phyloP scores from a whole-genome alignment of 1,139 yeast species.

The Groenewaldozyma auringiensis region DNA sequence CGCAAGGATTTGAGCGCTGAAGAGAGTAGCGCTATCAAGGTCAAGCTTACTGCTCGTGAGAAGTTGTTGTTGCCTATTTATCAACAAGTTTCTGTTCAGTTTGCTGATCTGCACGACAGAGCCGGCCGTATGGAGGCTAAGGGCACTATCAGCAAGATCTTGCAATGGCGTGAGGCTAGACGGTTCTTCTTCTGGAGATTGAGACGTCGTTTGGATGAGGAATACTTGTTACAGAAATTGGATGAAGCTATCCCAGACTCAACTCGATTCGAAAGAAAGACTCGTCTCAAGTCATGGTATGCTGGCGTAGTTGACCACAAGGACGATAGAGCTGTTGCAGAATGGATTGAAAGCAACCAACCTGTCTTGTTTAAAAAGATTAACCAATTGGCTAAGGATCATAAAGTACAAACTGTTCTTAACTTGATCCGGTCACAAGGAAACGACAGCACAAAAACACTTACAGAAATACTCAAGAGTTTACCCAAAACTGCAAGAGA shows the following conservation, averaged over 20 bases:
- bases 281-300: constrained; percentile 82
- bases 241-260: constrained; percentile 55
- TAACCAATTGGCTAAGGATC: constrained; percentile 41
- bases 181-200: constrained; percentile 98
- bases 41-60: constrained; percentile 71
- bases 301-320: constrained; percentile 58
- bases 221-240: constrained; percentile 71
- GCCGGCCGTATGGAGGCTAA: constrained; percentile 96
- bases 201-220: constrained; percentile 92
- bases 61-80: constrained; percentile 75
- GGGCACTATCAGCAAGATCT: constrained; percentile 77
- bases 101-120: constrained; percentile 96
- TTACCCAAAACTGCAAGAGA: constrained; percentile 57
- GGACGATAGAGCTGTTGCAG: constrained; percentile 71
- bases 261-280: constrained; percentile 70
- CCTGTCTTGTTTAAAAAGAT: constrained; percentile 52
- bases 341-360: constrained; percentile 80
- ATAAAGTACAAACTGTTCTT: constrained; percentile 19
- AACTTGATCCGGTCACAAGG: constrained; percentile 15
- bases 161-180: constrained; percentile 83
- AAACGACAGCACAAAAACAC: constrained; percentile 44
- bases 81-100: constrained; percentile 87
- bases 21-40: constrained; percentile 57
- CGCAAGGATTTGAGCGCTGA: constrained; percentile 50
- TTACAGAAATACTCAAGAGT: constrained; percentile 53